Percentiles rank a stretch among this genome's conserved stretches.
These are phyloP conservation scores for Cordyceps farinosa DNA, from an alignment of 2,329 filamentous ascomycete species.

Conservation along the genomic window DNA sequence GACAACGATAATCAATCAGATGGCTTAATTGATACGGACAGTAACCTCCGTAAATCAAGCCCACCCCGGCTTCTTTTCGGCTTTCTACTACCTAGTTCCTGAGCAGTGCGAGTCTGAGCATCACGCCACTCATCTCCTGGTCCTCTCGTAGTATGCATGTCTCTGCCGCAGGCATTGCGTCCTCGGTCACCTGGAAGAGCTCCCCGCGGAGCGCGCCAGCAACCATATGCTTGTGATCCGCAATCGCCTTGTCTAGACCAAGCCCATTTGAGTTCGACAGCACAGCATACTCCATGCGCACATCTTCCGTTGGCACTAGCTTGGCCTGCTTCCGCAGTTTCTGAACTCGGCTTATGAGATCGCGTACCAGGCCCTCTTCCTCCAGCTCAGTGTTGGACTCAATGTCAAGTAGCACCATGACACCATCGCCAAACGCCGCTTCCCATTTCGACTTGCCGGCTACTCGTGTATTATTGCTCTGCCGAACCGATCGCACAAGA, in stretches of 20 bases:
- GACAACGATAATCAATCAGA: neutral
- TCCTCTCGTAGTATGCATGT: slow-evolving; percentile 8
- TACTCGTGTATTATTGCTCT: neutral
- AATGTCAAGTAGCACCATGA: slow-evolving; percentile 76
- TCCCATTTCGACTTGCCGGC: slow-evolving; percentile 22
- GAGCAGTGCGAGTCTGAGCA: slow-evolving; percentile 4
- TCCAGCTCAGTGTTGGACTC: slow-evolving; percentile 73
- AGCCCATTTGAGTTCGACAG: slow-evolving; percentile 70
- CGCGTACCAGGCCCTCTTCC: slow-evolving; percentile 76
- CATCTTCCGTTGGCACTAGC: slow-evolving; percentile 78
- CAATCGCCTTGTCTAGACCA: slow-evolving; percentile 56
- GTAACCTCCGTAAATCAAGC: neutral
- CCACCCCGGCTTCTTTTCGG: neutral
- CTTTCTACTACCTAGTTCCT: neutral
- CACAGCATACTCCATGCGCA: slow-evolving; percentile 82
- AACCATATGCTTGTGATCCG: slow-evolving; percentile 59
- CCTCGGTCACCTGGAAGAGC: slow-evolving; percentile 43
- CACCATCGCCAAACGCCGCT: slow-evolving; percentile 32
- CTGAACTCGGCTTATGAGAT: slow-evolving; percentile 85
- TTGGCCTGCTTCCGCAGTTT: slow-evolving; percentile 83
- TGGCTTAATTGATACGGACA: neutral
- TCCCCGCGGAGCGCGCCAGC: slow-evolving; percentile 69
- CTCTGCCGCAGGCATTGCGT: neutral
- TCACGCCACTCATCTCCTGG: slow-evolving; percentile 11
- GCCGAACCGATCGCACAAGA: slow-evolving; percentile 5